Base-by-base conservation (phyloP, 2,329 filamentous ascomycete species). In the Colletotrichum lindemuthianum region DNA sequence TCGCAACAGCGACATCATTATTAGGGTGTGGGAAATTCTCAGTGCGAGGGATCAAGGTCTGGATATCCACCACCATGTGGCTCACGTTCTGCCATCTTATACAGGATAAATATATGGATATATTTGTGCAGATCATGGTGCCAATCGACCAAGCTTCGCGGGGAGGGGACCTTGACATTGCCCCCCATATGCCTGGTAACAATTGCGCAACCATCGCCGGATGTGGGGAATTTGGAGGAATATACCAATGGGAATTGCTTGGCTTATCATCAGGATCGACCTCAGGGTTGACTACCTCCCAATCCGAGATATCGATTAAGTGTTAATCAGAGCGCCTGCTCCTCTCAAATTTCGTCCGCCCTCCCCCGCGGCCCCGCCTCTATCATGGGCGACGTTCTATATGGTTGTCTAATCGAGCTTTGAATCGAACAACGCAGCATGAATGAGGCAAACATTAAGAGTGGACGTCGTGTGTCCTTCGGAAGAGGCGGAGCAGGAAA, bases 401-500 rank as follows among this genome's bases (percentile, higher is more conserved):
- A n/a, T n/a, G n/a, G n/a, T n/a, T n/a, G n/a, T n/a, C n/a, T n/a
- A n/a, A n/a, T 39, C 12, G 9, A 15, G 24, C 5, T 6, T 8
- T 41, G 2, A 39, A 4, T 36, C 6, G 7, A 40, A 16, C 10
- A 4, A 12, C 6, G 5, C 15, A n/a, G 15, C 8, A 64, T 64
- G 60, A 59, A 60, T 39, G 56, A 34, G 40, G 8, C 16, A 12
- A 53, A 64, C 11, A 49, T 64, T 24, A 43, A 48, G 15, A 60
- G 60, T 8, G 57, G 47, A 3, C 56, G 60, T 6, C 56, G 49
- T 9, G 37, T 53, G 3, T 64, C 56, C 5, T 60, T 55, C 12
- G 60, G 50, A 2, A 53, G 49, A 37, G 56, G 60, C 6, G 60
- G 56, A n/a, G 56, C 56, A 8, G 60, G 50, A 6, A 64, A 64